These are phyloP conservation scores for Bullera alba DNA, from an alignment of 768 basidiomycete species.

Conservation along the genomic window DNA sequence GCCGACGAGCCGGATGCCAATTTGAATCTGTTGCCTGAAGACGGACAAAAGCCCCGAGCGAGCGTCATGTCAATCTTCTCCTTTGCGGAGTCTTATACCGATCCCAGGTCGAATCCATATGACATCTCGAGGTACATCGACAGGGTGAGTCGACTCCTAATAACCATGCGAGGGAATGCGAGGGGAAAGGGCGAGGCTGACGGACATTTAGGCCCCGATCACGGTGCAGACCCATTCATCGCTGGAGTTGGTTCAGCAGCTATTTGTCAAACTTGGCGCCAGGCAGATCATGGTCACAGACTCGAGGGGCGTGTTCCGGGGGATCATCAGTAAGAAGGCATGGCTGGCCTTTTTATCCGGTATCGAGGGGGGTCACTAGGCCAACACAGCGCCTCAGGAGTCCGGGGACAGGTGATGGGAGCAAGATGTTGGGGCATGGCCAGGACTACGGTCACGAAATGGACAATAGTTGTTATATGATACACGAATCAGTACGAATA, in stretches of 20 bases:
- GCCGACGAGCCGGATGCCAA: slow-evolving; percentile 62
- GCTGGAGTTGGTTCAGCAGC: slow-evolving; percentile 83
- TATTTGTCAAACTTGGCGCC: slow-evolving; percentile 89
- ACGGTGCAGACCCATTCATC: slow-evolving; percentile 77
- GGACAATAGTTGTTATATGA: no score
- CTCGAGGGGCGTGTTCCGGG: slow-evolving; percentile 74
- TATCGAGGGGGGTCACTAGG: slow-evolving; percentile 49
- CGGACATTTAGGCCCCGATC: slow-evolving; percentile 69
- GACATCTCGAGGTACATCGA: slow-evolving; percentile 89
- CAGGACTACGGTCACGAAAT: no score
- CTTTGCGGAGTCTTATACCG: slow-evolving; percentile 24
- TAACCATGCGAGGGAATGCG: background rate
- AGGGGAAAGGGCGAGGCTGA: background rate
- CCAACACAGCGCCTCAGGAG: no score
- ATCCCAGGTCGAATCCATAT: slow-evolving; percentile 32
- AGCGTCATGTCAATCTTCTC: slow-evolving; percentile 32
- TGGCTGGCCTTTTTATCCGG: slow-evolving; percentile 83
- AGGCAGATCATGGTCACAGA: slow-evolving; percentile 82
- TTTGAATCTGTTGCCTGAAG: slow-evolving; percentile 55
- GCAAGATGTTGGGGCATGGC: no score
- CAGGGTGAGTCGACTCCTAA: slow-evolving; percentile 56
- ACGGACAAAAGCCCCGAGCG: slow-evolving; percentile 1
- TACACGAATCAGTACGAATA: no score
- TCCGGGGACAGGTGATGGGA: no score
- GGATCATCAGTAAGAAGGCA: slow-evolving; percentile 86